Evolutionary conservation across 805 yeast genomes (phyloP).

Genomic region (Yarrowia sp.): DNA sequence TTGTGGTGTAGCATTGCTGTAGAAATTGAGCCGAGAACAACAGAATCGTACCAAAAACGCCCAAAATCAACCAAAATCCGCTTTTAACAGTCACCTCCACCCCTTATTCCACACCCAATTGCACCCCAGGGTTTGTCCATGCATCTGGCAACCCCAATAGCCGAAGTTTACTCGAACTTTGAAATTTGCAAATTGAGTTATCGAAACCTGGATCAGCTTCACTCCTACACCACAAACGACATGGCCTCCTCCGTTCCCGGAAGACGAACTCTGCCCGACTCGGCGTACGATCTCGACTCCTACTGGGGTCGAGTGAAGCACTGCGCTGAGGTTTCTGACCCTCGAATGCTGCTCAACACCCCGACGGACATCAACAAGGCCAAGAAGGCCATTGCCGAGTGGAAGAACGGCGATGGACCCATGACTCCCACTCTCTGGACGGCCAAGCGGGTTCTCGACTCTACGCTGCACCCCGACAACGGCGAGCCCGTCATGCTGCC

Average conservation of each 20-base stretch:
- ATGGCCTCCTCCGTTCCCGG: conserved; percentile 94
- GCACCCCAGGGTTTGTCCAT: neutral
- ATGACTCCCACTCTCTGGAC: conserved; percentile 86
- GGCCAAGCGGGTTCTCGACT: conserved; percentile 82
- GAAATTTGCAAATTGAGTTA: conserved; percentile 12
- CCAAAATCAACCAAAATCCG: neutral
- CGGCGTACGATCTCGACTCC: conserved; percentile 73
- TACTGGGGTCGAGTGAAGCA: conserved; percentile 95
- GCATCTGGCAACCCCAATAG: conserved; percentile 8
- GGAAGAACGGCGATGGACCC: conserved; percentile 62
- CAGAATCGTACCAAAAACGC: too few relatives aligned
- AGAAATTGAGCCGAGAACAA: too few relatives aligned
- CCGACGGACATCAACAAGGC: conserved; percentile 61
- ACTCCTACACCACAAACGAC: neutral
- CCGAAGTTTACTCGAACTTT: conserved; percentile 11
- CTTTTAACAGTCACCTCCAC: too few relatives aligned
- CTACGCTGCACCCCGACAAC: conserved; percentile 94
- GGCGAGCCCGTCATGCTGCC: conserved; percentile 92
- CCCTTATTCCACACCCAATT: neutral
- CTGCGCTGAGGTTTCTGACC: conserved; percentile 90
- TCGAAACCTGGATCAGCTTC: conserved; percentile 3
- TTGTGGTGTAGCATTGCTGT: too few relatives aligned
- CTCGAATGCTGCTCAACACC: conserved; percentile 79
- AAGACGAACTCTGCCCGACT: conserved; percentile 71
- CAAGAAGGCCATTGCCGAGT: conserved; percentile 63